Evolutionary conservation across 768 basidiomycete species (phyloP).

Genomic region (Russula vinacea): DNA sequence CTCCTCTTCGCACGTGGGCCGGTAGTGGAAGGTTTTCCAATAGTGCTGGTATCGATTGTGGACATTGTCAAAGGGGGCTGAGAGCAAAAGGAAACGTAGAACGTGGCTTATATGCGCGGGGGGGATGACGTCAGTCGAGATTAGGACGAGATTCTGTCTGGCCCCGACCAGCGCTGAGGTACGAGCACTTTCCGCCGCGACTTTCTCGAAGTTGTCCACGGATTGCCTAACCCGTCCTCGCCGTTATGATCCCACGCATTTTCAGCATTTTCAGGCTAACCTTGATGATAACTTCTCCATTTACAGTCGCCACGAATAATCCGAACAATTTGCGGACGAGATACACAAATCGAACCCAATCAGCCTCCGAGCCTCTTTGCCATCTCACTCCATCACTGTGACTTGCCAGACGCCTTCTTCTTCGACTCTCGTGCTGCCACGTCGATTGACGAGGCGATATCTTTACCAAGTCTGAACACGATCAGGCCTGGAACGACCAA

Average conservation of each 20-base stretch:
- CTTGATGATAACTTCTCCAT: not conserved
- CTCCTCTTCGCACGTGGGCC: constrained; percentile 19
- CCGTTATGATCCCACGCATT: not conserved
- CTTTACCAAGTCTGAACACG: constrained; percentile 55
- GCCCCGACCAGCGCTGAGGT: not conserved
- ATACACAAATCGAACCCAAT: constrained; percentile 1
- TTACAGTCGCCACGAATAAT: constrained; percentile 16
- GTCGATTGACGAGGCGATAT: constrained; percentile 50
- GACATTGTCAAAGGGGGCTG: constrained; percentile 19
- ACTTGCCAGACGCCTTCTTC: constrained; percentile 39
- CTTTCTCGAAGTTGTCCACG: constrained; percentile 1
- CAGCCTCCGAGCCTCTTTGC: not conserved
- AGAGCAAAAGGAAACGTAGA: not conserved
- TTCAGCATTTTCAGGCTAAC: constrained; percentile 9
- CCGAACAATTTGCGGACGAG: constrained; percentile 10
- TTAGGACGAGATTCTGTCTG: constrained; percentile 6
- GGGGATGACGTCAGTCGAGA: constrained; percentile 15
- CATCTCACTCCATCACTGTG: constrained; percentile 27
- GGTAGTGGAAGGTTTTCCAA: constrained; percentile 18
- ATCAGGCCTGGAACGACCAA: constrained; percentile 66
- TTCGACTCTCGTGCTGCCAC: constrained; percentile 32
- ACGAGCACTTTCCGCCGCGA: constrained; percentile 4
- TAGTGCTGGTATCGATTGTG: constrained; percentile 12
- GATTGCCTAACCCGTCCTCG: not conserved
- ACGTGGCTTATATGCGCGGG: constrained; percentile 23